Percentiles rank a stretch among this genome's conserved stretches.
phyloP scores from a whole-genome alignment of 805 yeast species.

The Lachancea sp. region DNA sequence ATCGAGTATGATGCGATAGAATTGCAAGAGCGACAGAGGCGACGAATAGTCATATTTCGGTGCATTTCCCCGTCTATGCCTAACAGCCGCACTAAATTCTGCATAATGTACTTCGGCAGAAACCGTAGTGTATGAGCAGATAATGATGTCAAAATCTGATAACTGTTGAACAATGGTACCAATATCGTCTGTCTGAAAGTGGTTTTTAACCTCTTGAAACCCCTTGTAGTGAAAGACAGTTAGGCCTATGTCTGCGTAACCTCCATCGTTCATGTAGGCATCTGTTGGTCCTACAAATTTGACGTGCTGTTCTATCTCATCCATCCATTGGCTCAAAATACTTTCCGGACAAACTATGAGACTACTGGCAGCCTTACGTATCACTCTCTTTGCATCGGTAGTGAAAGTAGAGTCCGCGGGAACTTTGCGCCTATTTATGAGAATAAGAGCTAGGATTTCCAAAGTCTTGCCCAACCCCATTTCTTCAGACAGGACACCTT shows the following conservation, averaged over 20 bases:
- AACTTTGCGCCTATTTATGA: slow-evolving; percentile 51
- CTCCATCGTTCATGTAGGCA: background rate
- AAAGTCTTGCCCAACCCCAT: slow-evolving; percentile 98
- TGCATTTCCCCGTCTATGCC: slow-evolving; percentile 29
- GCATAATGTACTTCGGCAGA: slow-evolving; percentile 78
- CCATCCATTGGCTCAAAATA: slow-evolving; percentile 78
- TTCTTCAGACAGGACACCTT: slow-evolving; percentile 76
- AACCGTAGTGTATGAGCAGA: slow-evolving; percentile 69
- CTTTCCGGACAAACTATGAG: slow-evolving; percentile 82
- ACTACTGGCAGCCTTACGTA: slow-evolving; percentile 55
- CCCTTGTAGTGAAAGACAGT: slow-evolving; percentile 64
- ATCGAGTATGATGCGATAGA: slow-evolving; percentile 86
- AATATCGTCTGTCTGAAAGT: slow-evolving; percentile 17
- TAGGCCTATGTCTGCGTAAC: slow-evolving; percentile 36
- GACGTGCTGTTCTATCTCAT: slow-evolving; percentile 50
- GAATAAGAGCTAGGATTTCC: slow-evolving; percentile 63
- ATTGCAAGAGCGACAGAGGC: slow-evolving; percentile 74
- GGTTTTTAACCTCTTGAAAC: slow-evolving; percentile 32
- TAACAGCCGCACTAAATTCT: slow-evolving; percentile 48
- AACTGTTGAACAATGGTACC: slow-evolving; percentile 45
- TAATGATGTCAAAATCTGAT: slow-evolving; percentile 63
- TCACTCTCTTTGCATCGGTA: slow-evolving; percentile 19
- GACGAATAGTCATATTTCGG: slow-evolving; percentile 56
- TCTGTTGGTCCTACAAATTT: background rate
- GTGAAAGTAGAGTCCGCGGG: slow-evolving; percentile 10